Evolutionary conservation across 805 yeast genomes (phyloP).

Genomic region (Jamesozyma gamospora): DNA sequence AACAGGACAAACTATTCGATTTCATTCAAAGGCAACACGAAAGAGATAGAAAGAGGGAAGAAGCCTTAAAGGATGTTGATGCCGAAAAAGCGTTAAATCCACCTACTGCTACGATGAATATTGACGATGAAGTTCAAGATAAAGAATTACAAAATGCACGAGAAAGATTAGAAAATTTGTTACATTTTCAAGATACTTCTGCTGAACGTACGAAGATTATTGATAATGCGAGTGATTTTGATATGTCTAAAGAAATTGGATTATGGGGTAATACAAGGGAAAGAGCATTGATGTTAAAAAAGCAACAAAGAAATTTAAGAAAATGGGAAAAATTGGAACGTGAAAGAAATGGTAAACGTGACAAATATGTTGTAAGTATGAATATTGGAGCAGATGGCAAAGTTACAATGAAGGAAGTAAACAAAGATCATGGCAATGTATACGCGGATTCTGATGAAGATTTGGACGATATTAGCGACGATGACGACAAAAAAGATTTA

Average conservation of each 20-base stretch:
- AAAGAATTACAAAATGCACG: conserved; percentile 61
- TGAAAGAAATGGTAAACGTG: conserved; percentile 60
- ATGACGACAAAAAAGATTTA: conserved; percentile 29
- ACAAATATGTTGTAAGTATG: conserved; percentile 61
- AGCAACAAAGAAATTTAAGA: conserved; percentile 68
- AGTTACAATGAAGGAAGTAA: conserved; percentile 49
- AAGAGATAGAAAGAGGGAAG: conserved; percentile 30
- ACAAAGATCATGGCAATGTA: conserved; percentile 15
- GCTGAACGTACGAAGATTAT: conserved; percentile 87
- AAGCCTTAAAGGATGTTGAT: conserved; percentile 21
- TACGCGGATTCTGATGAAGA: conserved; percentile 26
- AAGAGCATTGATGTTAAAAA: conserved; percentile 75
- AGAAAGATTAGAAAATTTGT: conserved; percentile 57
- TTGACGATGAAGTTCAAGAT: conserved; percentile 36
- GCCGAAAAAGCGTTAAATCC: conserved; percentile 23
- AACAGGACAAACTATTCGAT: conserved; percentile 57
- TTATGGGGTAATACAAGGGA: conserved; percentile 81
- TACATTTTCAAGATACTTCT: conserved; percentile 75
- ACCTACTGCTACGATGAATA: conserved; percentile 22
- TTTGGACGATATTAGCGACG: conserved; percentile 30
- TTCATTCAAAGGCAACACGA: conserved; percentile 42
- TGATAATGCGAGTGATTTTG: conserved; percentile 80
- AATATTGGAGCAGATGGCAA: conserved; percentile 68
- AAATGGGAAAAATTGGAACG: conserved; percentile 50
- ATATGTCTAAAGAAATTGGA: conserved; percentile 42